Base-by-base conservation (phyloP, 116 monocot genomes). In the Trichopus zeylanicus region DNA sequence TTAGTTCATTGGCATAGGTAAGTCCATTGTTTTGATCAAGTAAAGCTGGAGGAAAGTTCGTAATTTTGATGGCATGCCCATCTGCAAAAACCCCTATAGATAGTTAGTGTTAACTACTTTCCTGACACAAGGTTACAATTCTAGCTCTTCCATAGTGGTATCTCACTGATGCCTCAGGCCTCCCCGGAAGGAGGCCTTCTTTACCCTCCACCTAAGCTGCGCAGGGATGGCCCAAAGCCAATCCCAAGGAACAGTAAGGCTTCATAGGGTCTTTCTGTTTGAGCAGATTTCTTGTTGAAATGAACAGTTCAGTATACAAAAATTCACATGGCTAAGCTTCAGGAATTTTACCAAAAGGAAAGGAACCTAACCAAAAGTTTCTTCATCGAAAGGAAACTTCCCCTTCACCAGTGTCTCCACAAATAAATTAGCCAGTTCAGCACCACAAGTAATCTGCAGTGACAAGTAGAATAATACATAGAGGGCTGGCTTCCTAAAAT, bases 331-430 rank as follows among this genome's bases (percentile, higher is more conserved):
- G 3, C 3, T 7, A 29, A 26, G 53, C 35, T 35, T 7, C 5
- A 7, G 23, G 12, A 23, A 53, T 27, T 53, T 13, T 0, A 31
- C 25, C 48, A 48, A 31, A 21, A 53, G n/a, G 23, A 32, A 66
- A 72, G 53, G 26, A 61, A 66, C 39, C 82, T 67, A 32, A 94
- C 94, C 89, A 60, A 94, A 78, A 37, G 46, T 86, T 73, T 78
- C 83, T 70, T 81, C 72, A 38, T 51, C 67, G 63, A 57, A 86
- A 29, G 81, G 67, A 65, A 78, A 63, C 56, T 78, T 80, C 21
- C 83, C 89, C 55, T 89, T 94, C 48, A 85, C 61, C 48, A 94
- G 82, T 30, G 68, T 80, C 26, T 89, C 94, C 32, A 94, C 89
- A 76, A 94, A 83, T 19, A 81, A 64, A 4, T 47, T 48, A 42